Evolutionary conservation across 192 early-diverging fungal genomes (phyloP), one percentile per base, ranked within the genome.

Genomic region (Coemansia sp.): DNA sequence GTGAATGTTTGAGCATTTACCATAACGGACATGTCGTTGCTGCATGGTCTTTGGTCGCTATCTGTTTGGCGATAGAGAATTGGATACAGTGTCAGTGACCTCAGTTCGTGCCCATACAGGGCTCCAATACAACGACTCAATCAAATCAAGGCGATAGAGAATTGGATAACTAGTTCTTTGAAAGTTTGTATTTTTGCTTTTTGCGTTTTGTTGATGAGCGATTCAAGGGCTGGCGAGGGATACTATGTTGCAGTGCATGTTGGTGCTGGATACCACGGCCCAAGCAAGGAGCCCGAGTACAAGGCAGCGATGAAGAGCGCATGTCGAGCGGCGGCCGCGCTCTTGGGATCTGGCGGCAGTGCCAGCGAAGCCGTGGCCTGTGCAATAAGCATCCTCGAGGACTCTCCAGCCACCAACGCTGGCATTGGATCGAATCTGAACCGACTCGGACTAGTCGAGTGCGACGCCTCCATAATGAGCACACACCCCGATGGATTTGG

Each of bases 391-490:
- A 47, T 64, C 6, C 70, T 90, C 10, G 85, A 89, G 62, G 64
- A 80, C 45, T 62, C 69, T 0, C 76, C 81, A 11, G 47, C 69
- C 0, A 89, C 88, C 20, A 89, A 90, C 59, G 79, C 85, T 8
- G 91, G 91, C 0, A 69, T 68, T 53, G 95, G 94, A 25, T 92
- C 92, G 0, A 96, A 96, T 67, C 82, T 95, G 14, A 92, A 88
- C 18, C 70, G 91, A 0, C 58, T 76, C 0, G 92, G 91, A 1
- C 66, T 64, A 2, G 91, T 94, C 2, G 93, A 97, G 79, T 94
- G 93, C 64, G 95, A 97, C 72, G 95, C 95, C 11, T 70, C 88
- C 21, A 73, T 93, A n/a, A 94, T 93, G 92, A 70, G 84, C 36
- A 80, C 86, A 1, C 64, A 74, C 10, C 72, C 80, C 0, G 84